Evolutionary conservation across 129 eudicot species (phyloP), one percentile per base, ranked within the genome.

Genomic region (Apium graveolens): DNA sequence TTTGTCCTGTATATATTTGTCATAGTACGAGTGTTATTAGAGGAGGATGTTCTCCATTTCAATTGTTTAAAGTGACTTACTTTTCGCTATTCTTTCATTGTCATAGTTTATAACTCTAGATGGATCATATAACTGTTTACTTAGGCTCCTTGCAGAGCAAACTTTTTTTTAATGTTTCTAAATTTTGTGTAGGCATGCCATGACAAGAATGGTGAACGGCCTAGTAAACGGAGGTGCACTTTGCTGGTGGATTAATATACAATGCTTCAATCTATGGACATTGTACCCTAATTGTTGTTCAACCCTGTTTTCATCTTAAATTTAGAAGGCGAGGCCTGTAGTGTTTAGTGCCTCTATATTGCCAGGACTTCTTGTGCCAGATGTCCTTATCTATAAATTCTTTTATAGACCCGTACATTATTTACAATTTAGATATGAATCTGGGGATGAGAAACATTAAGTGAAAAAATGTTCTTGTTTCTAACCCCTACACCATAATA

Each of bases 101-200:
- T 14, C 9, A 29, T 27, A 16, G 20, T 66, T 38, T 37, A 38
- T 13, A 21, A 9, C 13, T 38, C 16, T 70, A 21, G 7, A 38
- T 38, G 29, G 29, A 18, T 35, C 0, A 3, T 38, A 20, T n/a
- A 0, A 2, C 7, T 20, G 45, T 70, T 70, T n/a, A 24, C 48
- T 41, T 41, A 10, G 17, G 16, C 8, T 42, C 48, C 26, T 6
- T 60, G 16, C 12, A 26, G 32, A 26, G 3, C 68, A 10, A n/a
- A n/a, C 68, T 5, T 60, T 60, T n/a, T 24, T 21, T 12, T 26
- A 8, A 9, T 60, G 11, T 24, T 55, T 21, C 65, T 26, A 60
- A 60, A n/a, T n/a, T n/a, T 60, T 60, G 16, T 60, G 82, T 84
- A 85, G 87, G 74, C 85, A 55, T 66, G 65, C 68, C 83, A 80